These are phyloP conservation scores for Gnaphalium uliginosum DNA, from an alignment of 129 eudicot genomes.

Conservation along the genomic window DNA sequence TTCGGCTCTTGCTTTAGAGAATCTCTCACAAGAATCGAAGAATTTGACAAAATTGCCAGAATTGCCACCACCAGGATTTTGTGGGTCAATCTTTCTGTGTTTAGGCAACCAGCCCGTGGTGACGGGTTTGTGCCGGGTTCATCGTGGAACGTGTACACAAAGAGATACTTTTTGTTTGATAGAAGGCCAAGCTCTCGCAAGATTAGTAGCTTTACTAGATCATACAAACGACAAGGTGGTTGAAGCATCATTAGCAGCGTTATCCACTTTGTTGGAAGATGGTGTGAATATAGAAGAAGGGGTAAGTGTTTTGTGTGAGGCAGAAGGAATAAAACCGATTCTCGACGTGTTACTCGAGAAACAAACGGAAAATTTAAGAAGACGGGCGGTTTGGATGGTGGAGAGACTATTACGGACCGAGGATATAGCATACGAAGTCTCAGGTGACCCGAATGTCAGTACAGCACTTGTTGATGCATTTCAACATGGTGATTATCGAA, in stretches of 20 bases:
- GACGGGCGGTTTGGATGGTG: conserved; percentile 85
- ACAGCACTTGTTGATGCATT: conserved; percentile 86
- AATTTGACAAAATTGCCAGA: conserved; percentile 61
- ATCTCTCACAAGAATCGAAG: conserved; percentile 62
- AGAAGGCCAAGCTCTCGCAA: conserved; percentile 77
- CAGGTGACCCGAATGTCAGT: conserved; percentile 68
- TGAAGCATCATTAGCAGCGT: conserved; percentile 81
- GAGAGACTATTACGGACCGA: conserved; percentile 71
- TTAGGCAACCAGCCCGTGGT: conserved; percentile 54
- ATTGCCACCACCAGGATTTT: conserved; percentile 55
- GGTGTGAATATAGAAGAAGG: conserved; percentile 74
- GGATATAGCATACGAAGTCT: conserved; percentile 63
- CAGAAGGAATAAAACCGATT: conserved; percentile 72
- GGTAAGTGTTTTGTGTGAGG: conserved; percentile 55
- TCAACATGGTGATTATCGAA: conserved; percentile 73
- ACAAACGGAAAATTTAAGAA: conserved; percentile 56
- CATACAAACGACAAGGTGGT: conserved; percentile 77
- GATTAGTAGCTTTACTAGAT: conserved; percentile 73
- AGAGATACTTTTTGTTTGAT: conserved; percentile 71
- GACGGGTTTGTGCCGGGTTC: conserved; percentile 72
- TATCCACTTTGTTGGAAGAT: conserved; percentile 76
- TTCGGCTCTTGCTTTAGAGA: conserved; percentile 78
- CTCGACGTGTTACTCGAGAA: conserved; percentile 71
- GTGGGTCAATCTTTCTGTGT: conserved; percentile 64
- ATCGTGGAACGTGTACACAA: conserved; percentile 58